Evolutionary conservation across 2,329 filamentous ascomycete species (phyloP).

Genomic region (Penicillium brevicompactum): DNA sequence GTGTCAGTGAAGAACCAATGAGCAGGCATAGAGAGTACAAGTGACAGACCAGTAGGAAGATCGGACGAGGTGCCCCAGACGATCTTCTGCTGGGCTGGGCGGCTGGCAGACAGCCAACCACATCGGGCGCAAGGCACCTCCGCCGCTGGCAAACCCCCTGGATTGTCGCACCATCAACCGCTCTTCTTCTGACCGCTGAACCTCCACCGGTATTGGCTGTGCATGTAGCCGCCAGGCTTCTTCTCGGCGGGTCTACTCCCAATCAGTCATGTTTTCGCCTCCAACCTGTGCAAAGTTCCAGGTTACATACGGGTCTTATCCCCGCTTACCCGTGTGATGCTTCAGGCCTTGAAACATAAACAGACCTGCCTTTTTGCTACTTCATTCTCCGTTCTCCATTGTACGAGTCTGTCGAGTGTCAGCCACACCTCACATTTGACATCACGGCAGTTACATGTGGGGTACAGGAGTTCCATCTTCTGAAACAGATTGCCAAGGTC

Average conservation of each 20-base stretch:
- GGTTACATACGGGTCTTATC: background rate
- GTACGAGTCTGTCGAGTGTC: background rate
- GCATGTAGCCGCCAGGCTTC: constrained; percentile 6
- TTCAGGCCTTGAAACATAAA: constrained; percentile 2
- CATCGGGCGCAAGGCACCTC: constrained; percentile 13
- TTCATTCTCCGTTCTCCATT: too few relatives aligned
- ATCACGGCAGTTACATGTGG: background rate
- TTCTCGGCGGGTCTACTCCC: constrained; percentile 12
- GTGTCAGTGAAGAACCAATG: background rate
- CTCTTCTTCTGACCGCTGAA: background rate
- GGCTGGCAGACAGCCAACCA: constrained; percentile 24
- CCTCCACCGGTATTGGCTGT: constrained; percentile 13
- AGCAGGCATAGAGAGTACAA: background rate
- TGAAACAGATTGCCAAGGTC: background rate
- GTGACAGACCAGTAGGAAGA: constrained; percentile 16
- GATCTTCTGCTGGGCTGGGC: constrained; percentile 19
- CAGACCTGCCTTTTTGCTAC: background rate
- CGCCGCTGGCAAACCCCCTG: constrained; percentile 11
- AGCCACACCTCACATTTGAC: background rate
- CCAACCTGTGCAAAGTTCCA: background rate
- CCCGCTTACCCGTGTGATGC: constrained; percentile 11
- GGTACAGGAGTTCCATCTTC: background rate
- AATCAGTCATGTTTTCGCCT: constrained; percentile 10
- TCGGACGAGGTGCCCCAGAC: constrained; percentile 7
- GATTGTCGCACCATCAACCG: constrained; percentile 22